phyloP scores from a whole-genome alignment of 2,329 filamentous ascomycete genomes.

The Talaromyces sp. region DNA sequence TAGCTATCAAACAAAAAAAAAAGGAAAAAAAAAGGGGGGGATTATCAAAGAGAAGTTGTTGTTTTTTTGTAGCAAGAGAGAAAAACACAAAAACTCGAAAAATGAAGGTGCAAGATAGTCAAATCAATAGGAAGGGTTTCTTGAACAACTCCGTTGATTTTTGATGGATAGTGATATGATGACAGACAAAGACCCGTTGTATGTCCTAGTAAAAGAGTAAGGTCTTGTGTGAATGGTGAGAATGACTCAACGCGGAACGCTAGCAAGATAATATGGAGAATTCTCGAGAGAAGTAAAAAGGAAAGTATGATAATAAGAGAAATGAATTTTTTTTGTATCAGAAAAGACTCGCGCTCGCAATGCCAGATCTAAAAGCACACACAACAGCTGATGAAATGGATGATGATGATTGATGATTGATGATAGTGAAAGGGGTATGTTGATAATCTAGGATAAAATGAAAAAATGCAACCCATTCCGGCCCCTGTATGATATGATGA shows the following conservation, averaged over 20 bases:
- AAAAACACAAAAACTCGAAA: background rate
- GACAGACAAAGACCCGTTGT: background rate
- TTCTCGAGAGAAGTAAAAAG: background rate
- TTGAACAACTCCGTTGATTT: background rate
- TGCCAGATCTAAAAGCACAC: conserved; percentile 37
- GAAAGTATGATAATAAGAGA: conserved; percentile 12
- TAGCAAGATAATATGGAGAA: conserved; percentile 4
- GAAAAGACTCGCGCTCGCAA: conserved; percentile 40
- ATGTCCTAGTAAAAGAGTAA: background rate
- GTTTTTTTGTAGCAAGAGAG: background rate
- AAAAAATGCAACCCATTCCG: conserved; percentile 19
- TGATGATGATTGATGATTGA: conserved; percentile 1
- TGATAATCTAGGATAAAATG: conserved; percentile 25
- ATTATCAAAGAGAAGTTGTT: background rate
- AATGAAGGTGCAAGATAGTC: background rate
- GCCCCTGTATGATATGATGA: conserved; percentile 12
- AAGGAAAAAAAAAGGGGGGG: no score
- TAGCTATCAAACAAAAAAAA: no score
- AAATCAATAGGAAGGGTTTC: background rate
- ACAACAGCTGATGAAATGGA: conserved; percentile 22
- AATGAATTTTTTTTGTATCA: conserved; percentile 17
- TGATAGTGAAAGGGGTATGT: conserved; percentile 1
- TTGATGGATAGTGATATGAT: background rate
- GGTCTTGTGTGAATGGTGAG: background rate
- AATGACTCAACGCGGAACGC: conserved; percentile 12